Evolutionary conservation across 495 filamentous ascomycete species (phyloP).

Genomic region (Neurospora discreta): DNA sequence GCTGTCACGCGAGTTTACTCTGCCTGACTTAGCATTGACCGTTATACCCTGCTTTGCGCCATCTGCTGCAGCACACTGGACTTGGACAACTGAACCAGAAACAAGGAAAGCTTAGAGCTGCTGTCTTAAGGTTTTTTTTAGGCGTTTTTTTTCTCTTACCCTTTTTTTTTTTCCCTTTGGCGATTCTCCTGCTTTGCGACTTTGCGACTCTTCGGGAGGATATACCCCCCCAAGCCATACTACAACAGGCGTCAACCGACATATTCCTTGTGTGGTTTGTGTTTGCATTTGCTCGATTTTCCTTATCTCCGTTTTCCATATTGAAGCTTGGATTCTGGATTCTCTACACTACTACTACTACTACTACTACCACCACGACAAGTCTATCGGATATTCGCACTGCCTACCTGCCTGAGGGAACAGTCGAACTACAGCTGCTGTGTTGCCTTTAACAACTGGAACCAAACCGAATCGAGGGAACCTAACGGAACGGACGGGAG

Average conservation of each 20-base stretch:
- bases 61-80: background rate
- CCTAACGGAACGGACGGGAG: background rate
- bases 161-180: background rate
- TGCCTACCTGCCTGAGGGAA: background rate
- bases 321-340: background rate
- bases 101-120: background rate
- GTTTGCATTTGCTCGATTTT: background rate
- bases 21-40: conserved; percentile 2
- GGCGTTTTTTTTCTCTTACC: background rate
- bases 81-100: background rate
- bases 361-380: background rate
- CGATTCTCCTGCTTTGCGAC: background rate
- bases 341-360: background rate
- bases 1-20: background rate
- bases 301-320: background rate
- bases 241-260: background rate
- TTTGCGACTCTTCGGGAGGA: background rate
- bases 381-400: background rate
- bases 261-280: background rate
- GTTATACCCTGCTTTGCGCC: conserved; percentile 17
- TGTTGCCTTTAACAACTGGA: background rate
- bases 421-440: background rate
- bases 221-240: background rate
- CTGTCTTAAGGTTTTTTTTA: conserved; percentile 1
- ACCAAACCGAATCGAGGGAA: background rate